Evolutionary conservation across 2,329 filamentous ascomycete species (phyloP), one percentile per base, ranked within the genome.

Genomic region (Arthroderma sp.): DNA sequence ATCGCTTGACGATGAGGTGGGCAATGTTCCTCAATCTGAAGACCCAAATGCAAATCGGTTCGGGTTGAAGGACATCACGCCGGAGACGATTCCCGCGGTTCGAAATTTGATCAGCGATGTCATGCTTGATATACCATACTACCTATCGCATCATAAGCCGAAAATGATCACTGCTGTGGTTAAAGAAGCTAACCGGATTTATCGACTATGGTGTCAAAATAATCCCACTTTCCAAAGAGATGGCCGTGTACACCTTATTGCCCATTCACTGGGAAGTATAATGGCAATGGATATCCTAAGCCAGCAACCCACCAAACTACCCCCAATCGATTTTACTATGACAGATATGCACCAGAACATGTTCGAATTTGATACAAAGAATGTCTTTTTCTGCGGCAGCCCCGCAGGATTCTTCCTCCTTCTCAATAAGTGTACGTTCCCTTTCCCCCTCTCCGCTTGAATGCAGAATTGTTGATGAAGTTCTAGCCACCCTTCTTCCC

Each of bases 81-180:
- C 87, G 1, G 77, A 81, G 36, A 91, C 86, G 0, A 85, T 98
- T 29, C 88, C 89, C 0, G 87, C 86, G 1, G 83, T 98, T n/a
- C 81, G 91, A 38, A 86, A 83, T 57, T 79, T 98, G 59, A 93
- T 98, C 49, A 93, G 85, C 36, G 91, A 98, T 61, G 86, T 98
- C 54, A 95, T 98, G 86, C 82, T 96, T 41, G 91, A 98, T 60
- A 89, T 98, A 41, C 91, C 91, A 0, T 96, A 94, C 60, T 98
- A 96, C 66, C 81, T 98, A 66, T 96, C 89, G 0, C 84, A 93
- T 48, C 89, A 96, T 65, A 94, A 96, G 57, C 77, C 82, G 3
- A 94, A 87, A 62, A 96, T 98, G 88, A 83, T 94, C 42, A 75
- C 81, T 37, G 88, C 91, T 1, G 80, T 95, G 40, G 81, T 94